Evolutionary conservation across 345 rosid genomes (phyloP).

Genomic region (Hibiscus syriacus): DNA sequence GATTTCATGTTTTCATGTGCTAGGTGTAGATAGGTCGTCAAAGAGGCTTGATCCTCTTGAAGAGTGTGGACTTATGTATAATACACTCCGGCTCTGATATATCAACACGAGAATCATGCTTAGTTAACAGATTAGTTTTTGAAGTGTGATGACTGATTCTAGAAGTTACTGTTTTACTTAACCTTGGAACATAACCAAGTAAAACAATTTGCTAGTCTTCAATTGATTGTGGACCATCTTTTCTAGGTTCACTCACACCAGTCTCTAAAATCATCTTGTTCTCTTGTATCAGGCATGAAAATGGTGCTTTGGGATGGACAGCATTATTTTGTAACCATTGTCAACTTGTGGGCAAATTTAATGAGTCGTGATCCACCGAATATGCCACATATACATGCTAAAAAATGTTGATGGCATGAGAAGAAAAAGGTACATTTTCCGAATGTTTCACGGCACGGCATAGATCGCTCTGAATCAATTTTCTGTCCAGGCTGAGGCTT

Average conservation of each 20-base stretch:
- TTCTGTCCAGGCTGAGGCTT: constrained; percentile 5
- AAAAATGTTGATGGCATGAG: constrained; percentile 7
- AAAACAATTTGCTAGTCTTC: too few species aligned
- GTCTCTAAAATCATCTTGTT: constrained; percentile 12
- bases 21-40: neutral
- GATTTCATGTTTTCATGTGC: neutral
- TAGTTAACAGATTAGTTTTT: constrained; percentile 2
- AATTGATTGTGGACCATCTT: neutral
- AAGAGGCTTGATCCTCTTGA: neutral
- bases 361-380: constrained; percentile 49
- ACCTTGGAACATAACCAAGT: too few species aligned
- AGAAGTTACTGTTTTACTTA: neutral
- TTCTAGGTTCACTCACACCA: too few species aligned
- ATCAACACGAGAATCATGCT: neutral
- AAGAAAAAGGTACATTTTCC: neutral
- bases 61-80: neutral
- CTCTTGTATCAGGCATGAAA: constrained; percentile 45
- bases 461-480: neutral
- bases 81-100: neutral
- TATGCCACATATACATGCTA: constrained; percentile 28
- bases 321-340: constrained; percentile 52
- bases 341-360: constrained; percentile 79
- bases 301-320: constrained; percentile 52
- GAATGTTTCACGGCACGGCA: neutral
- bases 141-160: neutral